A percentile compares a stretch with the other conserved stretches of the same genome.
phyloP scores from a whole-genome alignment of 306 rosid genomes.

The Bauhinia variegata region DNA sequence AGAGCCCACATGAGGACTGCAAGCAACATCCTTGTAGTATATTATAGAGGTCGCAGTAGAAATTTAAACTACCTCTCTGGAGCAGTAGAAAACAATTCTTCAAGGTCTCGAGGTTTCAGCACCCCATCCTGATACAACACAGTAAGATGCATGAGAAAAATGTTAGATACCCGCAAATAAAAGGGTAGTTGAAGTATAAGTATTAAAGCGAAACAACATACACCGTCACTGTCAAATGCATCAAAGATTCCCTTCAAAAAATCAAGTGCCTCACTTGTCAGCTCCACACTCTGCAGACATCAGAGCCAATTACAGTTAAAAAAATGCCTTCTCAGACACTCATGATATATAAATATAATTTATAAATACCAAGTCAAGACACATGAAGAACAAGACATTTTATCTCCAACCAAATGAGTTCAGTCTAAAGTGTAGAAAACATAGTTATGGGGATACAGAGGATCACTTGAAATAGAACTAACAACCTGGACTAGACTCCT shows the following conservation, averaged over 20 bases:
- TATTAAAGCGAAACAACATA: conserved; percentile 49
- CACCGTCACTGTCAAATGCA: conserved; percentile 65
- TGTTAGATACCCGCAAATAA: conserved; percentile 1
- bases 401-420: conserved; percentile 3
- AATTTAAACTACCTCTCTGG: conserved; percentile 72
- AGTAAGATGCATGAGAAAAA: conserved; percentile 1
- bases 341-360: background rate
- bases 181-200: conserved; percentile 16
- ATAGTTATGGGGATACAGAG: background rate
- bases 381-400: background rate
- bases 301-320: conserved; percentile 6
- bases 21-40: conserved; percentile 4
- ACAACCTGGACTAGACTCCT: background rate
- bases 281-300: conserved; percentile 88
- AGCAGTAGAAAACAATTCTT: conserved; percentile 93
- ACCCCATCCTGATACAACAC: conserved; percentile 68
- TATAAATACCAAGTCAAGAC: background rate
- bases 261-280: conserved; percentile 88
- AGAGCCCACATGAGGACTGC: background rate
- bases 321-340: too few species aligned
- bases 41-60: too few species aligned
- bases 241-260: conserved; percentile 82
- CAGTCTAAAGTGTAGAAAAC: background rate
- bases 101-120: conserved; percentile 82
- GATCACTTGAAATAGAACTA: background rate